Base-by-base conservation (phyloP, 1,284 basidiomycete species). In the Pseudozyma sp. region DNA sequence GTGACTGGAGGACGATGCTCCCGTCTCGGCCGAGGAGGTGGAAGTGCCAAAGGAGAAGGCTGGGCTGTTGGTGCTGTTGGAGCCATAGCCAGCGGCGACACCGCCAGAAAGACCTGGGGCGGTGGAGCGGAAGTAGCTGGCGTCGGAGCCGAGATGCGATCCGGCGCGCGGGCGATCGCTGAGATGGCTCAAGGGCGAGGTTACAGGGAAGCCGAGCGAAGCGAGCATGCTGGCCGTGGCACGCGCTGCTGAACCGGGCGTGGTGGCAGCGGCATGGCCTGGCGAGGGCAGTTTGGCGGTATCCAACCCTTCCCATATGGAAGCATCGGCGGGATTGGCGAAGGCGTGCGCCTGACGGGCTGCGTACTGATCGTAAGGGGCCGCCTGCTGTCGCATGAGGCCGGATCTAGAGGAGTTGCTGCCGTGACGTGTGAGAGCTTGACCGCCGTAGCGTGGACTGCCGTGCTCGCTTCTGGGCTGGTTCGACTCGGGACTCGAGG, bases 401-500 rank as follows among this genome's bases (percentile, higher is more conserved):
- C 77, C 58, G 33, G 49, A 51, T 35, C 74, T 60, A 16, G 64
- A 59, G 35, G 64, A 59, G 35, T 70, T 70, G 64, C 72, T 77
- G 34, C 63, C 59, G 43, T 77, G 70, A 35, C 77, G 74, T 46
- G 45, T 24, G 11, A 77, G 68, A 6, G 62, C 49, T 44, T 75
- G 74, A 24, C 60, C 49, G n/a, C 58, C 54, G 61, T 73, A 77
- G 66, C 74, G 70, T 47, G 74, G 77, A 48, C 69, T 76, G 24
- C 75, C 72, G 55, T 77, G 75, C 70, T 77, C 70, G 69, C 72
- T 77, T 64, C 70, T 64, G 55, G 71, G 59, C 51, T 60, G 61
- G 71, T 62, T 77, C 57, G 77, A 79, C 66, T 79, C 77, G 54
- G 77, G 77, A 44, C 75, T 77, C 17, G 75, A 71, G 5, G 77